Evolutionary conservation across 257 asterid species (phyloP), one percentile per base, ranked within the genome.

Genomic region (Nicotiana knightiana): DNA sequence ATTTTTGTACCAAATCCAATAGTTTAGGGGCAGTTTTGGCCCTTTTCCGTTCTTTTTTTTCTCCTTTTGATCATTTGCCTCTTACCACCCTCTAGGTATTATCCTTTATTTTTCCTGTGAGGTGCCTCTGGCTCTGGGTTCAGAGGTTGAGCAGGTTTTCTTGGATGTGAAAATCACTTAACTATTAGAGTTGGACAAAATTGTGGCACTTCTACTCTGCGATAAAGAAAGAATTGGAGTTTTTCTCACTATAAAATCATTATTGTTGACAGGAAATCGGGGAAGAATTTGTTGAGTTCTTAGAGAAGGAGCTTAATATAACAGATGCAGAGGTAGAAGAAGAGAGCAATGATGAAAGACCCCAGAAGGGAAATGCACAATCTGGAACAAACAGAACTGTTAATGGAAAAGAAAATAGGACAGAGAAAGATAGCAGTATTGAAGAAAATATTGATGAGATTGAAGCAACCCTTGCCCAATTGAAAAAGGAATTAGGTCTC

Each of bases 251-350:
- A 1, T 26, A 7, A 8, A 73, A 4, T 62, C n/a, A n/a, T n/a
- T n/a, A 79, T 81, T 65, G 54, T 71, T 66, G 73, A 59, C 91
- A 93, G 98, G 99, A 93, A 84, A 93, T 96, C 1, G 98, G 99
- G 68, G 99, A 92, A 84, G 99, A 96, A 76, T 93, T 96, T 80
- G 98, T 95, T 55, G 99, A 93, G 92, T 96, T 91, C 88, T 85
- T 96, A 83, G 98, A 93, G 93, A 95, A 91, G 84, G 97, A 92
- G 87, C 92, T 95, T 82, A 90, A 88, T 87, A 89, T 93, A 53
- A 81, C 88, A 18, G 97, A 93, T 84, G 70, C 82, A 58, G 92
- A 83, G 37, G 88, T 13, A 4, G 89, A 82, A 65, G 90, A 37
- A 17, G 82, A 87, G 71, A 86, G 82, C 17, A 80, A 85, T 8